Evolutionary conservation across 1,284 basidiomycete genomes (phyloP).

Genomic region (Pholiota adiposa): DNA sequence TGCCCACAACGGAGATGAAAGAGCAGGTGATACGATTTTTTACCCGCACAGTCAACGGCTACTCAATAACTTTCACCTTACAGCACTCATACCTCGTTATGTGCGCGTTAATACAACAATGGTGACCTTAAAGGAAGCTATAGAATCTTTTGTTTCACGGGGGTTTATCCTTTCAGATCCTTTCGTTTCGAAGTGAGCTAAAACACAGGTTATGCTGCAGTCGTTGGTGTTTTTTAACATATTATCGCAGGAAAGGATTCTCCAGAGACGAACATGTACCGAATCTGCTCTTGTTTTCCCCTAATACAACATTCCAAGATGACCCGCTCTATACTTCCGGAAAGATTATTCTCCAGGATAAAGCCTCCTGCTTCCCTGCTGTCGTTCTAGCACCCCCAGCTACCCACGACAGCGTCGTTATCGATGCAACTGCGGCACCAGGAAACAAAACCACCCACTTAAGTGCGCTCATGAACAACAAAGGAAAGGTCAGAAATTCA

Average conservation of each 20-base stretch:
- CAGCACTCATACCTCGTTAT: conserved; percentile 81
- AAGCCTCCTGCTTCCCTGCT: conserved; percentile 97
- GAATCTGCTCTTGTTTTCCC: conserved; percentile 80
- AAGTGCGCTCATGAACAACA: conserved; percentile 82
- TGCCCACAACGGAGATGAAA: conserved; percentile 59
- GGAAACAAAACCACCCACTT: conserved; percentile 98
- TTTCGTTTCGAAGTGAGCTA: conserved; percentile 45
- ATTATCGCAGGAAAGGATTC: conserved; percentile 63
- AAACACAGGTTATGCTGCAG: conserved; percentile 9
- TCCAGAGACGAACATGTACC: conserved; percentile 79
- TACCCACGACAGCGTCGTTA: conserved; percentile 58
- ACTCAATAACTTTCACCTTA: not conserved
- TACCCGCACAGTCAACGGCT: not conserved
- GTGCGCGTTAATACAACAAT: conserved; percentile 82
- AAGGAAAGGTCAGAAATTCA: conserved; percentile 67
- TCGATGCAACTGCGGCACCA: conserved; percentile 96
- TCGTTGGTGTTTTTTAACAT: conserved; percentile 14
- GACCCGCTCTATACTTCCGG: conserved; percentile 72
- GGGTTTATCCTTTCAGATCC: conserved; percentile 60
- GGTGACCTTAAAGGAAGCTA: conserved; percentile 66
- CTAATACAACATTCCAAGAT: conserved; percentile 62
- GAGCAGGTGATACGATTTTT: conserved; percentile 52
- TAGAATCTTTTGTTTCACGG: conserved; percentile 52
- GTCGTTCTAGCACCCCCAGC: conserved; percentile 73
- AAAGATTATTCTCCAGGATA: conserved; percentile 93